Evolutionary conservation across 2,329 filamentous ascomycete genomes (phyloP).

Genomic region (Mycogone perniciosa): DNA sequence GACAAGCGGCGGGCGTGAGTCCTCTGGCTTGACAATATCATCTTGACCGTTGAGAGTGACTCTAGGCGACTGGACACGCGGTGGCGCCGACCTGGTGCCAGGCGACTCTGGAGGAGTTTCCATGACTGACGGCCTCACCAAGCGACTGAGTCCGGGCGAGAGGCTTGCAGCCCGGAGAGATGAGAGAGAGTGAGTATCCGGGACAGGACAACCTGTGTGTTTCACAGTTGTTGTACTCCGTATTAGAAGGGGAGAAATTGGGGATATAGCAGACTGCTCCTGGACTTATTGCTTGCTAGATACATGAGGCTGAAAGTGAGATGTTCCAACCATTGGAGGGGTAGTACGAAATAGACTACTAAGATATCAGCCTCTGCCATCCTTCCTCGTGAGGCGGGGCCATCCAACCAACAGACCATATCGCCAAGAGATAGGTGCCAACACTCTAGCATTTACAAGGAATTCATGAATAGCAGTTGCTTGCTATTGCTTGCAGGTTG

Average conservation of each 20-base stretch:
- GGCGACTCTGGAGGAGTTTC: conserved; percentile 15
- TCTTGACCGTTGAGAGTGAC: conserved; percentile 25
- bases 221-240: not conserved
- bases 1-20: conserved; percentile 6
- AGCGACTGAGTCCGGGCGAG: not conserved
- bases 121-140: conserved; percentile 13
- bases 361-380: too few relatives aligned
- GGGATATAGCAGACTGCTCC: not conserved
- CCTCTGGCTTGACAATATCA: conserved; percentile 6
- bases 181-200: not conserved
- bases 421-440: too few relatives aligned
- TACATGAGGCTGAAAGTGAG: conserved; percentile 7
- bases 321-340: not conserved
- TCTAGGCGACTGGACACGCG: conserved; percentile 22
- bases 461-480: too few relatives aligned
- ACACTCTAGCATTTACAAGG: too few relatives aligned
- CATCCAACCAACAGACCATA: too few relatives aligned
- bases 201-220: too few relatives aligned
- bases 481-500: too few relatives aligned
- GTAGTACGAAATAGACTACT: too few relatives aligned
- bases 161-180: not conserved
- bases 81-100: conserved; percentile 1
- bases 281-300: not conserved
- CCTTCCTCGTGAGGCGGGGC: too few relatives aligned
- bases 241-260: not conserved